Percentiles rank a stretch among this genome's conserved stretches.
Evolutionary conservation across 768 basidiomycete genomes (phyloP).

Genomic region (Mycena kentingensis): DNA sequence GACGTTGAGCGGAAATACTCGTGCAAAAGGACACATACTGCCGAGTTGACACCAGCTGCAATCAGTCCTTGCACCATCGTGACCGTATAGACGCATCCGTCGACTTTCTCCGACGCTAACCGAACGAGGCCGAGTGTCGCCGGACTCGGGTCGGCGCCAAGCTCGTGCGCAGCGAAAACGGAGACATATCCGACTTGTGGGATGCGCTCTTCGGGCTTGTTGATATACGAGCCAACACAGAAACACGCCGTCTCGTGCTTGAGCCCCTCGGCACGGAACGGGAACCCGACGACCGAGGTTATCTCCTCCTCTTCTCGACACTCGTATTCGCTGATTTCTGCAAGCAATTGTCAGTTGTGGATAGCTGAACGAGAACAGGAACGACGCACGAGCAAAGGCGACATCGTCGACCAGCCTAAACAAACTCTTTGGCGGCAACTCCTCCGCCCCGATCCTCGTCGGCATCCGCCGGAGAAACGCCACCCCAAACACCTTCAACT

Average conservation of each 20-base stretch:
- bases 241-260: conserved; percentile 43
- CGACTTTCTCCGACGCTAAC: conserved; percentile 46
- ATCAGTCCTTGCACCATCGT: conserved; percentile 51
- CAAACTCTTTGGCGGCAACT: conserved; percentile 45
- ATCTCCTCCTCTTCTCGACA: conserved; percentile 64
- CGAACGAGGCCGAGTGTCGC: conserved; percentile 37
- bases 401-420: conserved; percentile 70
- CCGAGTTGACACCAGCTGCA: conserved; percentile 73
- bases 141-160: conserved; percentile 26
- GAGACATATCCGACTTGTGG: conserved; percentile 62
- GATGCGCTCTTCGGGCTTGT: conserved; percentile 46
- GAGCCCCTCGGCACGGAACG: conserved; percentile 30
- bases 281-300: conserved; percentile 48
- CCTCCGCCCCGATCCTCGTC: conserved; percentile 51
- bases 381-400: conserved; percentile 59
- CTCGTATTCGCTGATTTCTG: conserved; percentile 51
- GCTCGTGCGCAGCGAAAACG: conserved; percentile 46
- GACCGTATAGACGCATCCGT: conserved; percentile 73
- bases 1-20: conserved; percentile 4
- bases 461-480: conserved; percentile 60
- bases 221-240: conserved; percentile 51
- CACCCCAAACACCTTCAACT: conserved; percentile 63
- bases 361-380: not conserved
- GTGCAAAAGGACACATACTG: conserved; percentile 47
- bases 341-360: not conserved